Evolutionary conservation across 371 early-diverging fungal species (phyloP).

Genomic region (Zancudomyces culisetae): DNA sequence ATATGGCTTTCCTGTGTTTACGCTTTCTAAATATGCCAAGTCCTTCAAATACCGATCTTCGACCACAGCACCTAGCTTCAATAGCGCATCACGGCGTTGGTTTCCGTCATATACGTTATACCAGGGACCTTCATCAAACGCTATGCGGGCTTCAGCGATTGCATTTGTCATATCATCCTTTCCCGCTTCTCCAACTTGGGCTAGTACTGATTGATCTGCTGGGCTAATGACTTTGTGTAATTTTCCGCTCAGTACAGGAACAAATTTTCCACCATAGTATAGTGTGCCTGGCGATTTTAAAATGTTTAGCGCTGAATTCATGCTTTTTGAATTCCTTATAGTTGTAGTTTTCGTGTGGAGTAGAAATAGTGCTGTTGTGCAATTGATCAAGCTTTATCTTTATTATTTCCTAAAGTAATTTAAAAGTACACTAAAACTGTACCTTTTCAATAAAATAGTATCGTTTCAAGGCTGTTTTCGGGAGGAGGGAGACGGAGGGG

Average conservation of each 20-base stretch:
- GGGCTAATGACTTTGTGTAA: conserved; percentile 34
- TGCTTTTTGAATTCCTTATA: no score
- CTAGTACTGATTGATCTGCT: conserved; percentile 46
- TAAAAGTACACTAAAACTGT: no score
- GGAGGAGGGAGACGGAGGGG: no score
- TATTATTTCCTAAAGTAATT: no score
- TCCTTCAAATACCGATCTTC: conserved; percentile 38
- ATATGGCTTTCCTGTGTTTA: conserved; percentile 73
- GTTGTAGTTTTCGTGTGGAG: no score
- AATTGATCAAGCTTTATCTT: no score
- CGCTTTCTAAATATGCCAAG: conserved; percentile 58
- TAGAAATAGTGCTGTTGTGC: no score
- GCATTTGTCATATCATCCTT: conserved; percentile 55
- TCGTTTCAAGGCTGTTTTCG: no score
- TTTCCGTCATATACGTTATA: conserved; percentile 33
- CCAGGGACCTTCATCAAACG: conserved; percentile 45
- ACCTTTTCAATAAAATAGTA: no score
- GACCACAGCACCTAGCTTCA: conserved; percentile 51
- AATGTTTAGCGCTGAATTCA: no score
- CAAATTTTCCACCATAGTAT: conserved; percentile 18
- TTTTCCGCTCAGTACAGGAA: conserved; percentile 1
- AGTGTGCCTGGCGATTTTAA: conserved; percentile 6
- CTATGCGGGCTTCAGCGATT: conserved; percentile 45
- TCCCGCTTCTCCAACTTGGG: conserved; percentile 44
- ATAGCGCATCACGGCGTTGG: conserved; percentile 44